Base-by-base conservation (phyloP, 805 yeast species). In the Yarrowia sp. region DNA sequence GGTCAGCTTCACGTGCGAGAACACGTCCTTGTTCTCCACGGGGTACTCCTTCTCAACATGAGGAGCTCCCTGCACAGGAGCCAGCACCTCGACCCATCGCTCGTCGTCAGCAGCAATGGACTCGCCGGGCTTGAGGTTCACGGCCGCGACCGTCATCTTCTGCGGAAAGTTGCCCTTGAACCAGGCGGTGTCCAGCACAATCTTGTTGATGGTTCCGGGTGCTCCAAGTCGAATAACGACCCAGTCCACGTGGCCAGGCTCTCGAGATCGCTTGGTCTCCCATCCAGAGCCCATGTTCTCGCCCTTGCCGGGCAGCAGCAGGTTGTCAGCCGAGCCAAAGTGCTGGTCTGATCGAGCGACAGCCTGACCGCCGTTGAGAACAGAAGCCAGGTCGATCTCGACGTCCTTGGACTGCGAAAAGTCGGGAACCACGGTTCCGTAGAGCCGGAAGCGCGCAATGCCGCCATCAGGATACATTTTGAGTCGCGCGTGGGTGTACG, bases 391-490 rank as follows among this genome's bases (percentile, higher is more conserved):
- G 72, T 93, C 97, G 44, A 88, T 67, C 3, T 78, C 76, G 24
- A 78, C 73, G 66, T 81, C 84, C 36, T 71, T 71, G 18, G 61
- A 38, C 61, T 55, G 61, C 12, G 90, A 84, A 59, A 81, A 75
- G 42, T 86, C 80, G n/a, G 97, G 91, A 7, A 83, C 77, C 10
- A 92, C 97, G 38, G 80, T 77, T 19, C 98, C 99, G 72, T 87
- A 93, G 53, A 90, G 79, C 72, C 97, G 82, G 79, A 93, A 92
- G 66, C 99, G 82, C 9, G 97, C 97, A 74, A 93, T 92, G 25
- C 99, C 99, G 60, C 99, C 99, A 73, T 93, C 98, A 24, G 99
- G 98, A 75, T 87, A 93, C 97, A 90, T 91, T 76, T 85, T 85
- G 71, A 93, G 80, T 68, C 92, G 82, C 38, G 86, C 87, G 71